phyloP scores from a whole-genome alignment of 257 asterid species.

The Solanum sejunctum region DNA sequence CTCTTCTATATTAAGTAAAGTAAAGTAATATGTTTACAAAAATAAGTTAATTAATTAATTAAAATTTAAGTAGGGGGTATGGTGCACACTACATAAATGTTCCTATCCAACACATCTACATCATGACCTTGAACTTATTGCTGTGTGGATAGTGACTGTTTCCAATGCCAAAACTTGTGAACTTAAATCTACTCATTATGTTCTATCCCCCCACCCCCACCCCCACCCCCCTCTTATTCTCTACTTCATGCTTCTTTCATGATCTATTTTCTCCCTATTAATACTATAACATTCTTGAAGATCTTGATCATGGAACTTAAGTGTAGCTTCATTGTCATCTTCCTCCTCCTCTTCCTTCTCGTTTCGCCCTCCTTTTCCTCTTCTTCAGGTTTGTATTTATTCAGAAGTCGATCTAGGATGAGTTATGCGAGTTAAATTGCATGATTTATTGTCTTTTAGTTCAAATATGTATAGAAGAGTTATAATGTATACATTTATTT shows the following conservation, averaged over 20 bases:
- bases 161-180: constrained; percentile 19
- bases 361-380: constrained; percentile 3
- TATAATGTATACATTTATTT: background rate
- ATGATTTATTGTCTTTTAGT: background rate
- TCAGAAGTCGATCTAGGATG: background rate
- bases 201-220: background rate
- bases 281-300: background rate
- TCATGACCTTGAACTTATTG: constrained; percentile 42
- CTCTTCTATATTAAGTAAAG: no score
- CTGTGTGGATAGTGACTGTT: constrained; percentile 45
- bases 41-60: background rate
- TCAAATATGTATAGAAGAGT: background rate
- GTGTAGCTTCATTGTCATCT: background rate
- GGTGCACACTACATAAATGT: constrained; percentile 23
- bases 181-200: background rate
- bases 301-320: constrained; percentile 17
- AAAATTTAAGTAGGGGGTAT: background rate
- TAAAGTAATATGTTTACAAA: background rate
- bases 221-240: background rate
- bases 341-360: constrained; percentile 22
- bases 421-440: background rate
- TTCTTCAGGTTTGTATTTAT: constrained; percentile 16
- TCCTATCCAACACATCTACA: constrained; percentile 37
- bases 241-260: background rate
- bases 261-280: background rate